Percentiles rank a stretch among this genome's conserved stretches.
Conservation (phyloP, 768 basidiomycete genomes). For the Austroboletus eburneus region DNA sequence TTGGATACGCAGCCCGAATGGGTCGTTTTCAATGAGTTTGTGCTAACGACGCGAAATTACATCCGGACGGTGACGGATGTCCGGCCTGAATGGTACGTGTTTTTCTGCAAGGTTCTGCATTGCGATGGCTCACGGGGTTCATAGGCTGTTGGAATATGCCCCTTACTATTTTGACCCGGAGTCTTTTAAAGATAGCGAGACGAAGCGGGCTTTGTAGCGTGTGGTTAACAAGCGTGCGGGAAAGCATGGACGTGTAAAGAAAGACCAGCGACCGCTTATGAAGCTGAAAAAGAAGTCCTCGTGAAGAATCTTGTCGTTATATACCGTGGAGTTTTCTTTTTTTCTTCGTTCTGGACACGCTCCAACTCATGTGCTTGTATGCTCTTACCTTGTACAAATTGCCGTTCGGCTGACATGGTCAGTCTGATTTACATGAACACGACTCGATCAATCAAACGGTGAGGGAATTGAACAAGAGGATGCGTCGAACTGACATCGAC, state of each 20-base stretch:
- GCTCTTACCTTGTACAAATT: too few species aligned
- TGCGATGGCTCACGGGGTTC: not conserved
- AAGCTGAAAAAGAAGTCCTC: slow-evolving; percentile 8
- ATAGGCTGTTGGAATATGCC: slow-evolving; percentile 51
- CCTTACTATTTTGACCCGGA: slow-evolving; percentile 64
- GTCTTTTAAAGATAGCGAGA: slow-evolving; percentile 64
- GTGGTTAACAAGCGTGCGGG: slow-evolving; percentile 51
- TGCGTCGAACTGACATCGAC: slow-evolving; percentile 59
- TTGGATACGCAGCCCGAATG: slow-evolving; percentile 85
- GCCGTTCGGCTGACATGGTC: too few species aligned
- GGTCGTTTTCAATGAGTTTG: slow-evolving; percentile 94
- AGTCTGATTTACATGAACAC: too few species aligned
- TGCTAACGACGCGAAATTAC: slow-evolving; percentile 82
- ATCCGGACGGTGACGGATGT: slow-evolving; percentile 94
- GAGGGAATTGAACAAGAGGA: not conserved
- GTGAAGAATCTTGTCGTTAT: too few species aligned
- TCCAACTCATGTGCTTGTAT: too few species aligned
- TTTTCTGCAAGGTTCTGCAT: not conserved
- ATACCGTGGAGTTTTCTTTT: too few species aligned
- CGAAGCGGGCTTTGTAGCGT: slow-evolving; percentile 59
- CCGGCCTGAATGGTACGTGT: slow-evolving; percentile 74
- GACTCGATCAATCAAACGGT: not conserved
- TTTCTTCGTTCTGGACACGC: too few species aligned
- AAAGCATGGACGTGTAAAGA: slow-evolving; percentile 27
- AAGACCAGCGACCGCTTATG: slow-evolving; percentile 7